Conservation (phyloP, 2,329 filamentous ascomycete species). For the Fusarium musae region DNA sequence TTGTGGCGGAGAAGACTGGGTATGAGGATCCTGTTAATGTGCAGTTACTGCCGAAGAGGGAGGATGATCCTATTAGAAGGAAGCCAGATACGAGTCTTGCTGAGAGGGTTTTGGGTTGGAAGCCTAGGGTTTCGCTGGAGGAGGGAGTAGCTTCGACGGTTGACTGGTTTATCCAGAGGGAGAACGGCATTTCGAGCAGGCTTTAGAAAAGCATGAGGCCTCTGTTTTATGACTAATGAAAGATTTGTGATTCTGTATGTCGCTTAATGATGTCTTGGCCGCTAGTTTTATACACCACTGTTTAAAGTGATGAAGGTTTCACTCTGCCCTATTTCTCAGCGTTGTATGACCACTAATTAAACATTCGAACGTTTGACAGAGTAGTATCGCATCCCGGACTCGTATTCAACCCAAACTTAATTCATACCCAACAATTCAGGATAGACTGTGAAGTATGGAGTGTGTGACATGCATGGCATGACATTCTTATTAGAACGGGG, state of each 20-base stretch:
- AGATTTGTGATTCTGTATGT: too few relatives aligned
- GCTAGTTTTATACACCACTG: too few relatives aligned
- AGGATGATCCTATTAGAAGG: conserved; percentile 30
- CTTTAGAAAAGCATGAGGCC: not conserved
- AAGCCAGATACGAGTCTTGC: conserved; percentile 32
- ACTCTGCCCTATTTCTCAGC: fast-evolving
- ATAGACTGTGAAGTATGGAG: too few relatives aligned
- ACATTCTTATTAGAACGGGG: not conserved
- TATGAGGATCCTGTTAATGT: conserved; percentile 10
- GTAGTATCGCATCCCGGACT: not conserved
- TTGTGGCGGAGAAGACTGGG: conserved; percentile 24
- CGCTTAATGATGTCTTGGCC: too few relatives aligned
- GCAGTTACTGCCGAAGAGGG: conserved; percentile 16
- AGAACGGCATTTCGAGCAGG: conserved; percentile 16
- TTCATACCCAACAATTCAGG: too few relatives aligned
- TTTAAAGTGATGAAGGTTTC: too few relatives aligned
- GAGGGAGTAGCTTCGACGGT: conserved; percentile 28
- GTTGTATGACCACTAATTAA: too few relatives aligned
- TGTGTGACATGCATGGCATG: not conserved
- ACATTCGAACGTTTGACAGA: not conserved
- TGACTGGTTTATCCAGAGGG: conserved; percentile 34
- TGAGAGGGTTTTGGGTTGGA: conserved; percentile 18
- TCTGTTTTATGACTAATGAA: not conserved
- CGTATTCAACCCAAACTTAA: not conserved
- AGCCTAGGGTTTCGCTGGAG: conserved; percentile 14